Evolutionary conservation across 345 rosid species (phyloP).

Genomic region (Passiflora organensis): DNA sequence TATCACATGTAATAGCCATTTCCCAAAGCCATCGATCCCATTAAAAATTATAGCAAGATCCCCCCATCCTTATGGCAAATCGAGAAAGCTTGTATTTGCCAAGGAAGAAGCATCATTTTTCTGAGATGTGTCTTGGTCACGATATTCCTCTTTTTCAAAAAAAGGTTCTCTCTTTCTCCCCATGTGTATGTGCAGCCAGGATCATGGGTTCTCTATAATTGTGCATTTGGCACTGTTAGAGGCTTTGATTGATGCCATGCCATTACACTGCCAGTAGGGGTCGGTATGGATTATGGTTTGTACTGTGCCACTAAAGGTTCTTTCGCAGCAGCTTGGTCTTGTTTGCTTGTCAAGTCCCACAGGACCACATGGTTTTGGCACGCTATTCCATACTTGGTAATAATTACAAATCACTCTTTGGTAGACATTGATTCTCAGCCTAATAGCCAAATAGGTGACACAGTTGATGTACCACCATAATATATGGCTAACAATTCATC

Average conservation of each 20-base stretch:
- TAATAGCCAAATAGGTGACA: too few relatives aligned
- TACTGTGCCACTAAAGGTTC: slow-evolving; percentile 18
- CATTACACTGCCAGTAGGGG: slow-evolving; percentile 11
- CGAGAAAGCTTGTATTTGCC: slow-evolving; percentile 16
- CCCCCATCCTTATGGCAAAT: slow-evolving; percentile 13
- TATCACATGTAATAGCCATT: slow-evolving; percentile 26
- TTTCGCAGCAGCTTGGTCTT: slow-evolving; percentile 5
- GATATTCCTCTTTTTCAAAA: slow-evolving; percentile 12
- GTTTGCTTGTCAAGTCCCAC: slow-evolving; percentile 24
- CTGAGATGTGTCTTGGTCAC: slow-evolving; percentile 15
- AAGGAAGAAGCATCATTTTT: slow-evolving; percentile 36
- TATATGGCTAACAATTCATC: too few relatives aligned
- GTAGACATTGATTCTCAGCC: too few relatives aligned
- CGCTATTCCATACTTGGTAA: slow-evolving; percentile 8
- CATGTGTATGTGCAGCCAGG: slow-evolving; percentile 36
- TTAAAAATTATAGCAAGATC: not conserved
- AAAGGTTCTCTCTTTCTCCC: slow-evolving; percentile 8
- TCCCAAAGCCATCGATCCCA: slow-evolving; percentile 5
- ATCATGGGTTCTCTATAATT: slow-evolving; percentile 38
- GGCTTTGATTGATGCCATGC: slow-evolving; percentile 36
- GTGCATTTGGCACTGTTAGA: slow-evolving; percentile 19
- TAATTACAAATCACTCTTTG: not conserved
- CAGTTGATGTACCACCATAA: not conserved
- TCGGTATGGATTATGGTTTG: slow-evolving; percentile 18
- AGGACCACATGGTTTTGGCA: slow-evolving; percentile 22